Evolutionary conservation across 1,284 basidiomycete species (phyloP), one percentile per base, ranked within the genome.

Genomic region (Abortiporus biennis): DNA sequence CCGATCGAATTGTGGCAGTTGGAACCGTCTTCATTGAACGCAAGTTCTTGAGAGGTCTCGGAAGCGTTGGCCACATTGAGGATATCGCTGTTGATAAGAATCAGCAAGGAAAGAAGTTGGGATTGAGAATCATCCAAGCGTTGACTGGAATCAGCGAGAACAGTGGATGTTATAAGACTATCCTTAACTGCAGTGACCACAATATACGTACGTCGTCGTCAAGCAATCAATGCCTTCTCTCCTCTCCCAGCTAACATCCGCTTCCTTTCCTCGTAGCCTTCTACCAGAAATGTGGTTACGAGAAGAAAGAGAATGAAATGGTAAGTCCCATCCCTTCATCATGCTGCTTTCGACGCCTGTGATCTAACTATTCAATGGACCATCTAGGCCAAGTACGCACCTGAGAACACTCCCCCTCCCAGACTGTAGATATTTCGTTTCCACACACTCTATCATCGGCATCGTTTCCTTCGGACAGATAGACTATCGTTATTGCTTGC

Each of bases 211-310:
- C 65, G 92, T 80, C 16, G 25, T 34, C 45, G 60, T 47, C 30
- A 30, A 27, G 35, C 36, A n/a, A 2, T 13, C 33, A 24, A 19
- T 43, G 24, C 11, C 2, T 16, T 17, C 13, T 24, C 31, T 22
- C 9, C 15, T 44, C 33, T 13, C 15, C 34, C 5, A 22, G 19
- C 19, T 23, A 17, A 24, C 44, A 24, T 38, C 15, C 44, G n/a
- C 41, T 19, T 34, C 6, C n/a, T 39, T 17, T 32, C 3, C n/a
- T 45, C 43, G 51, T 59, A 94, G 92, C 90, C 1, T 99, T 99
- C 69, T 99, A 99, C 64, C 75, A 92, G 65, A 98, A 97, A 66
- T 99, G 95, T 61, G 94, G 93, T 25, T 95, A 78, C 56, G 72
- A 77, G 61, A 84, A 81, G 68, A 93, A 91, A 65, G 91, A 92